These are phyloP conservation scores for Chrysanthemum lavandulifolium DNA, from an alignment of 129 eudicot species.

Conservation along the genomic window DNA sequence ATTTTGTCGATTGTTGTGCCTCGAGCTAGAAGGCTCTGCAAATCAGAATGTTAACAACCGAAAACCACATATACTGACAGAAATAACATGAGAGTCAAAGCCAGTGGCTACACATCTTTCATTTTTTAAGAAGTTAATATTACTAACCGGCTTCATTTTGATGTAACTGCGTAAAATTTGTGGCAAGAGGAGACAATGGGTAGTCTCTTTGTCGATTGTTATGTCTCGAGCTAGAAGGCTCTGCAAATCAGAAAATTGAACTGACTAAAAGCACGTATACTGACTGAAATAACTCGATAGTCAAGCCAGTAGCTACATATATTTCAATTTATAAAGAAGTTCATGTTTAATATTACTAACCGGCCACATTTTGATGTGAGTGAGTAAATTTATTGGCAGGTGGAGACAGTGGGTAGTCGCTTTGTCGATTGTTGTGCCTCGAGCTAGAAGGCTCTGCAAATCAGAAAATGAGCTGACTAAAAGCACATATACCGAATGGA, in stretches of 20 bases:
- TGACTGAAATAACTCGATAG: no score
- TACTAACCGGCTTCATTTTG: constrained; percentile 13
- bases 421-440: no score
- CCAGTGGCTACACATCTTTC: neutral
- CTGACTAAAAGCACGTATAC: no score
- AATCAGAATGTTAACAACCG: neutral
- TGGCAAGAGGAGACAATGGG: constrained; percentile 14
- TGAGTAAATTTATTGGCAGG: no score
- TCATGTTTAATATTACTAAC: no score
- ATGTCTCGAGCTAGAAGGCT: constrained; percentile 23
- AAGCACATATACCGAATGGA: neutral
- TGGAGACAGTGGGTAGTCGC: no score
- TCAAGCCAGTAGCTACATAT: neutral
- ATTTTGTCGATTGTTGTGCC: constrained; percentile 14
- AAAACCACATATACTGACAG: neutral
- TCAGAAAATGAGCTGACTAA: no score
- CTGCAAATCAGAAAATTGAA: constrained; percentile 12
- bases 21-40: constrained; percentile 26
- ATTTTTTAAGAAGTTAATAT: neutral
- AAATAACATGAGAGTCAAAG: neutral
- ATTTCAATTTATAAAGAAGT: neutral
- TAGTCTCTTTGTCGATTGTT: constrained; percentile 7
- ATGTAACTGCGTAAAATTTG: constrained; percentile 12
- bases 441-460: no score
- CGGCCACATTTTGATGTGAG: no score